phyloP scores from a whole-genome alignment of 306 rosid species.

The Casuarina glauca region DNA sequence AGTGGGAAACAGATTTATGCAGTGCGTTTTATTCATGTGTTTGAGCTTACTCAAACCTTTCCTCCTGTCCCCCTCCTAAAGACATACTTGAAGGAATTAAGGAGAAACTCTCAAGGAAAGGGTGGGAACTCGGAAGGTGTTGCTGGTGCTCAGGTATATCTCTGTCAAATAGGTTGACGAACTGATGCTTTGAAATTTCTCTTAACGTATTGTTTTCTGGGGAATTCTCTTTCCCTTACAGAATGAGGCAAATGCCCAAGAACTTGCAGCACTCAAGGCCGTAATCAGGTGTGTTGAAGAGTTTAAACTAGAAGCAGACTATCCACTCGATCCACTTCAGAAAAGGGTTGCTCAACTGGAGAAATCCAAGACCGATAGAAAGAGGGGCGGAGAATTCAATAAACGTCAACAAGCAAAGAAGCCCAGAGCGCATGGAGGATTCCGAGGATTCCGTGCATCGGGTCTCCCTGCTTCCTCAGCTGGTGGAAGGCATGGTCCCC shows the following conservation, averaged over 20 bases:
- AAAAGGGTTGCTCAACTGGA: slow-evolving; percentile 73
- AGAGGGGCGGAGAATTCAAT: slow-evolving; percentile 51
- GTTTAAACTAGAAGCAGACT: slow-evolving; percentile 65
- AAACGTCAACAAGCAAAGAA: slow-evolving; percentile 59
- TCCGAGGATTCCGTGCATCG: slow-evolving; percentile 43
- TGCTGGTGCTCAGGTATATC: slow-evolving; percentile 52
- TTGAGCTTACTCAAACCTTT: slow-evolving; percentile 59
- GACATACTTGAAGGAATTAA: slow-evolving; percentile 64
- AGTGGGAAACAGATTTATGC: slow-evolving; percentile 64
- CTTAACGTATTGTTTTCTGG: slow-evolving; percentile 16
- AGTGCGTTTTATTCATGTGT: slow-evolving; percentile 62
- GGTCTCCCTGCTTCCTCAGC: slow-evolving; percentile 35
- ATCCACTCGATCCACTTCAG: slow-evolving; percentile 77
- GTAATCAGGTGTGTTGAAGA: slow-evolving; percentile 61
- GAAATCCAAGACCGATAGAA: slow-evolving; percentile 56
- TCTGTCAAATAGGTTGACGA: slow-evolving; percentile 12
- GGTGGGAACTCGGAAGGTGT: slow-evolving; percentile 42
- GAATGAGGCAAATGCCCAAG: slow-evolving; percentile 55
- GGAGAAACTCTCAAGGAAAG: slow-evolving; percentile 77
- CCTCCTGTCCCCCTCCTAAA: slow-evolving; percentile 73
- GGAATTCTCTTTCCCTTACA: slow-evolving; percentile 25
- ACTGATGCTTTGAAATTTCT: slow-evolving; percentile 21
- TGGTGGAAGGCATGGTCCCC: slow-evolving; percentile 48
- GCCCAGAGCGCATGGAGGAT: slow-evolving; percentile 50
- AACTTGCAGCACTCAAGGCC: slow-evolving; percentile 61